A percentile compares a stretch with the other conserved stretches of the same genome.
phyloP scores from a whole-genome alignment of 2,329 filamentous ascomycete species.

The Sporothrix brasiliensis region DNA sequence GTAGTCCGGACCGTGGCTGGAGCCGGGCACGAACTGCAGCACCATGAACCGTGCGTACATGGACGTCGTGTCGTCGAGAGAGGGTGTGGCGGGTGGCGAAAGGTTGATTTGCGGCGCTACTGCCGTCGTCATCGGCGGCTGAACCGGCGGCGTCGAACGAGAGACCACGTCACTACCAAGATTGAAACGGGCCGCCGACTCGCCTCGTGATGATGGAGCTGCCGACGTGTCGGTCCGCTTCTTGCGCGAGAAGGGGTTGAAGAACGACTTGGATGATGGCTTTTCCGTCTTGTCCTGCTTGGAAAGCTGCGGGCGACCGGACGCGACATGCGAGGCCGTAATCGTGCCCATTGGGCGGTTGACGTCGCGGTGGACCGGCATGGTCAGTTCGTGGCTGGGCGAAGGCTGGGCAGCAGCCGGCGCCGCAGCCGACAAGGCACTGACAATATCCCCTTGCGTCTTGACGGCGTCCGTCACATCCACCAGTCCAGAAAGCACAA shows the following conservation, averaged over 20 bases:
- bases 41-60: conserved; percentile 42
- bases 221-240: neutral
- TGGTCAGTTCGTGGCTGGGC: neutral
- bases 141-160: neutral
- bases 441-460: conserved; percentile 54
- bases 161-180: neutral
- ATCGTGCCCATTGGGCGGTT: neutral
- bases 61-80: conserved; percentile 20
- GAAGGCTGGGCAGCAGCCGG: conserved; percentile 38
- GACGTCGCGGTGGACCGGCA: neutral
- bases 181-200: neutral
- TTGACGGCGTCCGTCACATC: conserved; percentile 60
- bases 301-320: neutral
- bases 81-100: neutral
- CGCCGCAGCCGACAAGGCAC: conserved; percentile 50
- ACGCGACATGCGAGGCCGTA: neutral
- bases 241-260: conserved; percentile 34
- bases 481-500: conserved; percentile 60
- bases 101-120: neutral
- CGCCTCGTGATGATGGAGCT: neutral
- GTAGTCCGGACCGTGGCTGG: conserved; percentile 35
- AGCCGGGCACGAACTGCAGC: conserved; percentile 37
- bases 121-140: neutral
- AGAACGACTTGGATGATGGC: conserved; percentile 28
- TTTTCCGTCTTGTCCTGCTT: neutral